Base-by-base conservation (phyloP, 208 protist genomes). In the Trypanosomatidae sp. region DNA sequence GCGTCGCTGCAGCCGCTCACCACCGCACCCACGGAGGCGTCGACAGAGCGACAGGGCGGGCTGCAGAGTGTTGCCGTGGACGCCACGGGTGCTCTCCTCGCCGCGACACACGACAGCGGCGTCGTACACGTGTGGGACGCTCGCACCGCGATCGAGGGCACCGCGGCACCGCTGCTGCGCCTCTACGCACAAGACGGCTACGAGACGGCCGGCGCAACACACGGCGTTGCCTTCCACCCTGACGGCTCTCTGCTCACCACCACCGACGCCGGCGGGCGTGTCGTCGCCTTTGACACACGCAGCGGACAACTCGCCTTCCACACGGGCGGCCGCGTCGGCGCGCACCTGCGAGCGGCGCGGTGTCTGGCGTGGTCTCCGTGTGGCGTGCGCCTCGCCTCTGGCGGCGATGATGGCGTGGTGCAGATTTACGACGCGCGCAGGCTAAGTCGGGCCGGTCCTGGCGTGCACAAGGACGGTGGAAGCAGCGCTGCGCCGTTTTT, bases 301-400 rank as follows among this genome's bases (percentile, higher is more conserved):
- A 90, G 77, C 33, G 92, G 92, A 25, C 69, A 67, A 66, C 69
- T 81, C 55, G 86, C 79, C 58, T 91, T 95, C 56, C 77, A 74
- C 62, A 91, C 90, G 3, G 79, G 71, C 22, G 84, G 82, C 30
- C 68, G 77, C 70, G 62, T 81, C 36, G 91, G 88, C 3, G 88
- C 77, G 10, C 92, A 96, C 80, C 60, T 95, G 47, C 68, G 78
- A 30, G 65, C 74, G 7, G 87, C 86, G 30, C 86, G 67, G 3
- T 92, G 89, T 56, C 83, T 97, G 25, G 72, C 83, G 22, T 97
- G 92, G 90, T 94, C 88, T 8, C 92, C 89, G 1, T 94, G 89
- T 53, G 92, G 92, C 3, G 77, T 88, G 19, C 92, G 87, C 33
- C 68, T 97, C 43, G 89, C 89, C 65, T 88, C 89, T 0, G 92